Percentiles rank a stretch among this genome's conserved stretches.
Conservation (phyloP, 2,329 filamentous ascomycete species). For the Chrysosporium keratinophilum region DNA sequence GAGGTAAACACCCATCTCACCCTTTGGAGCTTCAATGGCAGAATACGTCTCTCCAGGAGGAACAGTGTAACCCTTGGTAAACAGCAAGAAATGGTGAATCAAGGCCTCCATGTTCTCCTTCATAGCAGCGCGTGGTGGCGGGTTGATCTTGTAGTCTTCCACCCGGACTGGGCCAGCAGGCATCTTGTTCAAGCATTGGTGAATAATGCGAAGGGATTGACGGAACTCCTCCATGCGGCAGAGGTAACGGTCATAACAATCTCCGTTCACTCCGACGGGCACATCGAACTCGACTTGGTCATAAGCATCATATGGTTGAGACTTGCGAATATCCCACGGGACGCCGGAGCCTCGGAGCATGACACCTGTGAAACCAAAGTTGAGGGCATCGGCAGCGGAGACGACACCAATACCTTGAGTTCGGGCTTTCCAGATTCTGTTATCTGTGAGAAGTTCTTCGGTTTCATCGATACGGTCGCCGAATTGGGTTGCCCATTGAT, state of each 20-base stretch:
- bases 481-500: conserved; percentile 99
- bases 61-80: conserved; percentile 96
- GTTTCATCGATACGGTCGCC: conserved; percentile 97
- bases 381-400: conserved; percentile 82
- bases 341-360: conserved; percentile 97
- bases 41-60: conserved; percentile 97
- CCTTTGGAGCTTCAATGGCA: conserved; percentile 98
- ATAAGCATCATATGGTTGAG: conserved; percentile 93
- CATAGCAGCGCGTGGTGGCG: conserved; percentile 93
- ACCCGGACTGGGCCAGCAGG: conserved; percentile 85
- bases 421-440: conserved; percentile 96
- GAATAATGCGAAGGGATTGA: conserved; percentile 93
- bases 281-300: conserved; percentile 97
- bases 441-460: conserved; percentile 96
- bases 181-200: conserved; percentile 99
- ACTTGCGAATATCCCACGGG: conserved; percentile 94
- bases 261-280: conserved; percentile 88
- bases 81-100: conserved; percentile 97
- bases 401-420: conserved; percentile 88
- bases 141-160: conserved; percentile 97
- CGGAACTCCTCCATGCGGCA: conserved; percentile 99
- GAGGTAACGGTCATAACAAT: conserved; percentile 98
- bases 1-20: conserved; percentile 96
- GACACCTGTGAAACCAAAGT: conserved; percentile 91
- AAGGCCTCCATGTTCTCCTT: conserved; percentile 99